Evolutionary conservation across 2,329 filamentous ascomycete species (phyloP).

Genomic region (Curvularia sp.): DNA sequence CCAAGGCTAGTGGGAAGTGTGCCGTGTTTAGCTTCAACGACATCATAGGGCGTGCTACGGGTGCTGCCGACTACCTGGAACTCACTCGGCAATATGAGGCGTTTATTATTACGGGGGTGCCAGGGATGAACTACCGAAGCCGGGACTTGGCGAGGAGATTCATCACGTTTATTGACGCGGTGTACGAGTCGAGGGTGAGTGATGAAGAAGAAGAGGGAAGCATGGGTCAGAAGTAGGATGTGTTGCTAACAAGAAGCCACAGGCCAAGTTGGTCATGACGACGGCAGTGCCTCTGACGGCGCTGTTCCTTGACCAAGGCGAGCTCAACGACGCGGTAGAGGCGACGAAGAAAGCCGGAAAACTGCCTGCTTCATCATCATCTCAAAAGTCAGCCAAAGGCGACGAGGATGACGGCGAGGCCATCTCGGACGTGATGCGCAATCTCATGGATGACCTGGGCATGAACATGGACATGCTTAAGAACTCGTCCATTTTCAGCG

Average conservation of each 20-base stretch:
- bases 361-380: slow-evolving; percentile 42
- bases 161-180: slow-evolving; percentile 96
- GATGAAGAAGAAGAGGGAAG: background rate
- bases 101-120: slow-evolving; percentile 90
- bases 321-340: slow-evolving; percentile 57
- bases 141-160: slow-evolving; percentile 90
- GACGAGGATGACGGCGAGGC: slow-evolving; percentile 56
- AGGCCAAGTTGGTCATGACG: slow-evolving; percentile 95
- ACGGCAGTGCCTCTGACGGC: slow-evolving; percentile 84
- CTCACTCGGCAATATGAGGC: slow-evolving; percentile 88
- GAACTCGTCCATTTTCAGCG: slow-evolving; percentile 84
- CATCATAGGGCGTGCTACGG: slow-evolving; percentile 85
- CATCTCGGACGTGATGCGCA: slow-evolving; percentile 74
- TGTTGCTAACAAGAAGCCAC: slow-evolving; percentile 32
- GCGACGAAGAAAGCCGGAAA: slow-evolving; percentile 49
- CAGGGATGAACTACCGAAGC: slow-evolving; percentile 85
- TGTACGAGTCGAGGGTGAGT: slow-evolving; percentile 76
- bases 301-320: slow-evolving; percentile 76
- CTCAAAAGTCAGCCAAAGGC: slow-evolving; percentile 19
- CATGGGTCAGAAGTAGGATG: background rate
- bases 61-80: slow-evolving; percentile 94
- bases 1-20: slow-evolving; percentile 83
- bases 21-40: slow-evolving; percentile 94
- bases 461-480: slow-evolving; percentile 86
- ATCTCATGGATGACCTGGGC: slow-evolving; percentile 86